Evolutionary conservation across 768 basidiomycete genomes (phyloP).

Genomic region (Lentinula guzmanii): DNA sequence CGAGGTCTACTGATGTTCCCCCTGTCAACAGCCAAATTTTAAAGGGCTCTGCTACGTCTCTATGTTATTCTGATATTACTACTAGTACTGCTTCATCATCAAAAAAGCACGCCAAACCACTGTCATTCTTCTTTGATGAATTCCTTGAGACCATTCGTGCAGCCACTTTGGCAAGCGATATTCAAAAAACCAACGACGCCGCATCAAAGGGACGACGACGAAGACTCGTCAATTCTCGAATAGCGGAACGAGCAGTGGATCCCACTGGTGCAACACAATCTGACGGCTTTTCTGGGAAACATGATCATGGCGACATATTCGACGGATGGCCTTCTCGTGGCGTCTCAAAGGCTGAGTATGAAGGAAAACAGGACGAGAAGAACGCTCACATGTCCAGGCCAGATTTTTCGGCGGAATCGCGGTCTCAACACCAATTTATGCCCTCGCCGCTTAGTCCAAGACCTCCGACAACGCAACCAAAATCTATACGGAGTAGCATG

Average conservation of each 20-base stretch:
- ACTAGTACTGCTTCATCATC: not conserved
- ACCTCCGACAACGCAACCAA: not conserved
- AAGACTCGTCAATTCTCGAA: not conserved
- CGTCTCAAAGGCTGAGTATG: not conserved
- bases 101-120: slow-evolving; percentile 22
- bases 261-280: not conserved
- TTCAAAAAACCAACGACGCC: not conserved
- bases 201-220: not conserved
- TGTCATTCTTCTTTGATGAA: slow-evolving; percentile 26
- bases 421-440: not conserved
- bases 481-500: not conserved
- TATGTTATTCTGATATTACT: not conserved
- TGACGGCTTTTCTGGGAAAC: not conserved
- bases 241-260: not conserved
- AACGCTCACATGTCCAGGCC: not conserved
- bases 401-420: not conserved
- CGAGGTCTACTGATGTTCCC: not conserved
- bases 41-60: not conserved
- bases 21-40: not conserved
- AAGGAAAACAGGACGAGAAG: not conserved
- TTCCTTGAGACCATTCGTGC: slow-evolving; percentile 29
- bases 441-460: not conserved
- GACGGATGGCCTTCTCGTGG: not conserved
- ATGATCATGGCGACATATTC: not conserved
- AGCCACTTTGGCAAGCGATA: slow-evolving; percentile 12